Percentiles rank a stretch among this genome's conserved stretches.
Evolutionary conservation across 2,329 filamentous ascomycete species (phyloP).

Genomic region (Bisporella sp.): DNA sequence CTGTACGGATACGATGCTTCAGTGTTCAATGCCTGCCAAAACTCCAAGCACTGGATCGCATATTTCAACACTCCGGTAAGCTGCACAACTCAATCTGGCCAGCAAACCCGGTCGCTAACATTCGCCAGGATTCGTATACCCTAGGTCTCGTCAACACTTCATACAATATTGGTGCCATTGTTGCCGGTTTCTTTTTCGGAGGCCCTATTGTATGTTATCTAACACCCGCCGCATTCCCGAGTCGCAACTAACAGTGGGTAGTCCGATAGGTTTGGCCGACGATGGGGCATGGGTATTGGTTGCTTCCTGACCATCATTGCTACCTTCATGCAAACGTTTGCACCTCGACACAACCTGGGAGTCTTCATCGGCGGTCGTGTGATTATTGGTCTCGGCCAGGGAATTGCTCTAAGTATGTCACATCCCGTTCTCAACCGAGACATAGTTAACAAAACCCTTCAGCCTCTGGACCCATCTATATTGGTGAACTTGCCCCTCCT

Average conservation of each 20-base stretch:
- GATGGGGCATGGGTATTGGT: conserved; percentile 57
- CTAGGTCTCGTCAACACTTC: conserved; percentile 58
- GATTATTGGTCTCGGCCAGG: conserved; percentile 63
- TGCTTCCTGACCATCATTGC: conserved; percentile 59
- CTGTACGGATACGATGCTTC: conserved; percentile 70
- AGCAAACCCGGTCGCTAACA: neutral
- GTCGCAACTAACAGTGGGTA: too few species aligned
- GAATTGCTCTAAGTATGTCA: conserved; percentile 52
- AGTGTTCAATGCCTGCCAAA: conserved; percentile 66
- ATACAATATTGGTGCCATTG: conserved; percentile 64
- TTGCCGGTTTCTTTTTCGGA: conserved; percentile 60
- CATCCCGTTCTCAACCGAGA: neutral
- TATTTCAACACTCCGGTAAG: conserved; percentile 44
- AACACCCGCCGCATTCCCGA: neutral
- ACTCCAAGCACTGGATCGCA: conserved; percentile 56
- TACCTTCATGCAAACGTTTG: conserved; percentile 62
- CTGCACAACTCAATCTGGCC: neutral
- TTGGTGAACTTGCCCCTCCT: conserved; percentile 58
- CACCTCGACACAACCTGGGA: conserved; percentile 52
- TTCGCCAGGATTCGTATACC: conserved; percentile 28
- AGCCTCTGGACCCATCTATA: conserved; percentile 64
- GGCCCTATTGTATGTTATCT: conserved; percentile 37
- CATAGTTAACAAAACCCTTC: neutral
- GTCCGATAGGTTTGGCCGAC: conserved; percentile 54
- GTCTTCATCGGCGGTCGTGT: conserved; percentile 64